These are phyloP conservation scores for Salvia rosmarinus DNA, from an alignment of 257 asterid species.

Conservation along the genomic window DNA sequence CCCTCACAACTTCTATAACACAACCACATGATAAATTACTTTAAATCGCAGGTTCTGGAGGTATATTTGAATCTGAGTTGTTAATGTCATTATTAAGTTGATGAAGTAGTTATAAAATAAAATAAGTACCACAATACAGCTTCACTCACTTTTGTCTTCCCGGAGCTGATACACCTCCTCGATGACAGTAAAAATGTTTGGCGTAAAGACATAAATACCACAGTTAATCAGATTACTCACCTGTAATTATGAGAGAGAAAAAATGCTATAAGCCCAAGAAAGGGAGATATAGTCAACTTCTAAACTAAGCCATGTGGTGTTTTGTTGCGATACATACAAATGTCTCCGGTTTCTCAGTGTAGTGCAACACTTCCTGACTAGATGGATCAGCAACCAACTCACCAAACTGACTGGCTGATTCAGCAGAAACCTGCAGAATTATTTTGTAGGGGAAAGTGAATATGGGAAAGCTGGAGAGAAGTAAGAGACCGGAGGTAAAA, in stretches of 20 bases:
- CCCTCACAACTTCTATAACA: background rate
- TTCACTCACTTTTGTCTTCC: constrained; percentile 60
- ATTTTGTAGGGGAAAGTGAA: constrained; percentile 19
- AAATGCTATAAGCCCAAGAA: constrained; percentile 28
- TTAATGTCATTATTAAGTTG: constrained; percentile 6
- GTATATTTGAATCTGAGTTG: background rate
- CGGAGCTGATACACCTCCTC: constrained; percentile 54
- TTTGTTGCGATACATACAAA: constrained; percentile 57
- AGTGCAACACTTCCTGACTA: constrained; percentile 78
- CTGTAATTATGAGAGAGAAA: constrained; percentile 43
- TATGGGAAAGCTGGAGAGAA: constrained; percentile 1
- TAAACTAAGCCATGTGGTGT: background rate
- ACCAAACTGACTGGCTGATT: constrained; percentile 85
- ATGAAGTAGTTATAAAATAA: constrained; percentile 17
- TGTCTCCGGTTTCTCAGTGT: constrained; percentile 87
- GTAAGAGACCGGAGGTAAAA: constrained; percentile 17
- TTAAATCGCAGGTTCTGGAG: background rate
- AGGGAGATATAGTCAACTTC: constrained; percentile 21
- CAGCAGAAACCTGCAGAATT: constrained; percentile 70
- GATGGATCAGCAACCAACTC: constrained; percentile 84
- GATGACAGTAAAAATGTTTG: constrained; percentile 63
- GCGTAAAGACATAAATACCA: constrained; percentile 76
- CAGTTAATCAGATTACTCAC: constrained; percentile 86
- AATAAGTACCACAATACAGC: constrained; percentile 1
- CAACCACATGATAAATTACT: background rate